Conservation (phyloP, 2,329 filamentous ascomycete species). For the Thielaviopsis cerberus region DNA sequence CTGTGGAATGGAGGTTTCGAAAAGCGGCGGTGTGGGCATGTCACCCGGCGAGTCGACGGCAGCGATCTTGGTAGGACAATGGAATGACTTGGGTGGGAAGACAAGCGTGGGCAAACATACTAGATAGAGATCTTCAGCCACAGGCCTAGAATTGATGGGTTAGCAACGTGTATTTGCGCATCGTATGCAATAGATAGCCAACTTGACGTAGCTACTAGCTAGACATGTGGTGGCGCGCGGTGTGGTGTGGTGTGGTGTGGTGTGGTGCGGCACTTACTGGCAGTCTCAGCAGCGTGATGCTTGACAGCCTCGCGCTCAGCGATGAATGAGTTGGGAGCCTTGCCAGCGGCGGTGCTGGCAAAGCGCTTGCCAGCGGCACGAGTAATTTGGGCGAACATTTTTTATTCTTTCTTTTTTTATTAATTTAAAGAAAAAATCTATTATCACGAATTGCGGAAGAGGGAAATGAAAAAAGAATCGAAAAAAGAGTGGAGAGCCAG, state of each 20-base stretch:
- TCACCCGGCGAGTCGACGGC: too few species aligned
- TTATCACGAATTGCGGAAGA: neutral
- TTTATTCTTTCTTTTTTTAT: slow-evolving; percentile 16
- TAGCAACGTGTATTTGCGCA: neutral
- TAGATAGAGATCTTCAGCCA: slow-evolving; percentile 94
- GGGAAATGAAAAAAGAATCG: neutral
- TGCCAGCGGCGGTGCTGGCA: slow-evolving; percentile 47
- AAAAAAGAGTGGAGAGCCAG: slow-evolving; percentile 8
- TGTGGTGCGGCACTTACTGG: slow-evolving; percentile 40
- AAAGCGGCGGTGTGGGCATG: too few species aligned
- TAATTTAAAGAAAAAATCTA: neutral
- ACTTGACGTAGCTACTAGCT: too few species aligned
- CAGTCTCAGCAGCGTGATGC: slow-evolving; percentile 69
- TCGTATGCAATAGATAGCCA: too few species aligned
- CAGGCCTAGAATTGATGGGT: slow-evolving; percentile 41
- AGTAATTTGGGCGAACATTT: slow-evolving; percentile 48
- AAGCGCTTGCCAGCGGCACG: slow-evolving; percentile 54
- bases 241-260: too few species aligned
- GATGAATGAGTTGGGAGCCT: slow-evolving; percentile 59
- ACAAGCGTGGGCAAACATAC: too few species aligned
- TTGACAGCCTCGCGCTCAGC: slow-evolving; percentile 79
- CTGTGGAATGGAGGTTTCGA: too few species aligned
- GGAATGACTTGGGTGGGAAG: too few species aligned
- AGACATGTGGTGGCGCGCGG: too few species aligned
- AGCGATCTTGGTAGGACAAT: too few species aligned